Percentiles rank a stretch among this genome's conserved stretches.
Evolutionary conservation across 2,329 filamentous ascomycete species (phyloP).

Genomic region (Talaromyces amestolkiae): DNA sequence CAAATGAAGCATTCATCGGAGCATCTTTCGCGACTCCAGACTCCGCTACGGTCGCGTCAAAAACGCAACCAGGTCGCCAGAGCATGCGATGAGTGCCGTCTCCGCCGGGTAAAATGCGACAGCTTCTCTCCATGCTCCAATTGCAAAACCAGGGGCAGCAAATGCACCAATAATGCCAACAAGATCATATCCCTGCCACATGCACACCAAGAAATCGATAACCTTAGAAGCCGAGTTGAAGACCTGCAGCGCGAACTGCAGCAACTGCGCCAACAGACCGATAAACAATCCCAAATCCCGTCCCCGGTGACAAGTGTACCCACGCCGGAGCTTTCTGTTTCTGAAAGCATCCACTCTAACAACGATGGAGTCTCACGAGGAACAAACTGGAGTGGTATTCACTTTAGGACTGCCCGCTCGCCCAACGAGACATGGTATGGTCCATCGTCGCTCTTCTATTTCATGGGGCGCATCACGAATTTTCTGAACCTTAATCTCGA

Average conservation of each 20-base stretch:
- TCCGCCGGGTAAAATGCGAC: slow-evolving; percentile 14
- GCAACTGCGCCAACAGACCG: slow-evolving; percentile 32
- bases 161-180: slow-evolving; percentile 2
- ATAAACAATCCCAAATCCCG: slow-evolving; percentile 26
- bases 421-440: slow-evolving; percentile 46
- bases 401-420: slow-evolving; percentile 37
- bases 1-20: background rate
- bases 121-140: slow-evolving; percentile 14
- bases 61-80: slow-evolving; percentile 16
- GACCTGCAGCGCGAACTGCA: slow-evolving; percentile 33
- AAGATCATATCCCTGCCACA: slow-evolving; percentile 12
- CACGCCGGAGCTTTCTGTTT: slow-evolving; percentile 7
- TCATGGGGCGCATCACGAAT: slow-evolving; percentile 43
- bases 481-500: slow-evolving; percentile 38
- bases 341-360: background rate
- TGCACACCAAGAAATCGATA: slow-evolving; percentile 11
- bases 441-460: slow-evolving; percentile 47
- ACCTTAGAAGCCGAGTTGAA: slow-evolving; percentile 4
- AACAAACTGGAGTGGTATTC: slow-evolving; percentile 41
- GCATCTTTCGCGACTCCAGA: background rate
- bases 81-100: slow-evolving; percentile 15
- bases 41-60: slow-evolving; percentile 6
- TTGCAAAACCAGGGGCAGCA: slow-evolving; percentile 8
- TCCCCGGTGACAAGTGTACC: background rate
- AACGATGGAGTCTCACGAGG: slow-evolving; percentile 21